phyloP scores from a whole-genome alignment of 2,329 filamentous ascomycete species.

The Hypoxylon sp. region DNA sequence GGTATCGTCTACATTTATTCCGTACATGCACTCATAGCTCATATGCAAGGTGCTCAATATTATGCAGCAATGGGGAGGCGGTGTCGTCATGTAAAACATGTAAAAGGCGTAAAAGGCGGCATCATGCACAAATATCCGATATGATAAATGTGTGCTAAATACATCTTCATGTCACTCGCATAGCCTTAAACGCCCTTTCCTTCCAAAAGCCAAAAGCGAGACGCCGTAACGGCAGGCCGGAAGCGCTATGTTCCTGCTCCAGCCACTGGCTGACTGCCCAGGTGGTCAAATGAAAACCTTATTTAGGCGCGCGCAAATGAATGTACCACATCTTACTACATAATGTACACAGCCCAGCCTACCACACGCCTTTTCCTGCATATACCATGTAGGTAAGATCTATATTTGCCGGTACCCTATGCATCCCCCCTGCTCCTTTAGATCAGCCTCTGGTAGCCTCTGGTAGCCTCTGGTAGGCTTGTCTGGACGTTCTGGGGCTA shows the following conservation, averaged over 20 bases:
- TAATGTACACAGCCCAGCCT: slow-evolving; percentile 31
- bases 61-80: slow-evolving; percentile 1
- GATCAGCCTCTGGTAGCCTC: slow-evolving; percentile 29
- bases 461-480: slow-evolving; percentile 30
- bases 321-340: slow-evolving; percentile 25
- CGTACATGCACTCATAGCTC: too few species aligned
- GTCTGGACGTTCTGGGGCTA: slow-evolving; percentile 27
- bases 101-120: too few species aligned
- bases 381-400: slow-evolving; percentile 37
- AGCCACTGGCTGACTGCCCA: slow-evolving; percentile 26
- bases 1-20: too few species aligned
- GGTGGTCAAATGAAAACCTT: slow-evolving; percentile 5
- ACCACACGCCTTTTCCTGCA: slow-evolving; percentile 15
- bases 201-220: slow-evolving; percentile 24
- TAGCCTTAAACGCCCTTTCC: slow-evolving; percentile 6
- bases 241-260: slow-evolving; percentile 9
- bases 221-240: slow-evolving; percentile 18
- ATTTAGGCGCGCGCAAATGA: slow-evolving; percentile 45
- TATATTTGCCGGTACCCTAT: slow-evolving; percentile 37
- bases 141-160: slow-evolving; percentile 12
- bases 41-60: background rate
- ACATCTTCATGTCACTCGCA: background rate
- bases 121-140: background rate
- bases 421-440: slow-evolving; percentile 22
- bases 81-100: background rate